Evolutionary conservation across 257 asterid species (phyloP).

Genomic region (Solanum rostratum): DNA sequence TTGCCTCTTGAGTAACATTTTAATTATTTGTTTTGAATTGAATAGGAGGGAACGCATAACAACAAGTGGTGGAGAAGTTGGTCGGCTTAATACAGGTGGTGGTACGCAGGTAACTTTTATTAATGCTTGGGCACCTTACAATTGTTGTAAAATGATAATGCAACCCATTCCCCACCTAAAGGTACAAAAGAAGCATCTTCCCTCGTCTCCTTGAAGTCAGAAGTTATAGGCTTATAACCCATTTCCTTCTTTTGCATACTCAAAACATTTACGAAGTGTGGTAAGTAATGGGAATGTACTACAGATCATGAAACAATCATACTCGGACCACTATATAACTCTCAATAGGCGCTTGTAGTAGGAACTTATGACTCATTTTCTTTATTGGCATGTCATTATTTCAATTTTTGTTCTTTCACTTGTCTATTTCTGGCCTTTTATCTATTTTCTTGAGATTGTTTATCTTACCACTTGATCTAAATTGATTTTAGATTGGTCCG

Average conservation of each 20-base stretch:
- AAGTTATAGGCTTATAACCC: background rate
- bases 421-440: background rate
- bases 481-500: constrained; percentile 17
- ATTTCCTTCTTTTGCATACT: background rate
- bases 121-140: background rate
- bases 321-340: background rate
- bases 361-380: background rate
- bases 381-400: background rate
- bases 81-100: constrained; percentile 73
- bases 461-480: background rate
- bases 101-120: constrained; percentile 58
- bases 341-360: background rate
- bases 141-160: background rate
- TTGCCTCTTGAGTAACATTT: background rate
- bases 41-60: constrained; percentile 69
- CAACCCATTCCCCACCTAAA: background rate
- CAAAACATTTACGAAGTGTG: background rate
- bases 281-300: background rate
- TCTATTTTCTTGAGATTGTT: background rate
- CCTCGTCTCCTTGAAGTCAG: background rate
- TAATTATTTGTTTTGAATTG: constrained; percentile 9
- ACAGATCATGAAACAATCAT: background rate
- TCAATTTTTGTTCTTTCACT: background rate
- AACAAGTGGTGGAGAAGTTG: constrained; percentile 75
- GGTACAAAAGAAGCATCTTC: background rate